These are phyloP conservation scores for Ensete glaucum DNA, from an alignment of 176 grass and related monocot genomes.

Conservation along the genomic window DNA sequence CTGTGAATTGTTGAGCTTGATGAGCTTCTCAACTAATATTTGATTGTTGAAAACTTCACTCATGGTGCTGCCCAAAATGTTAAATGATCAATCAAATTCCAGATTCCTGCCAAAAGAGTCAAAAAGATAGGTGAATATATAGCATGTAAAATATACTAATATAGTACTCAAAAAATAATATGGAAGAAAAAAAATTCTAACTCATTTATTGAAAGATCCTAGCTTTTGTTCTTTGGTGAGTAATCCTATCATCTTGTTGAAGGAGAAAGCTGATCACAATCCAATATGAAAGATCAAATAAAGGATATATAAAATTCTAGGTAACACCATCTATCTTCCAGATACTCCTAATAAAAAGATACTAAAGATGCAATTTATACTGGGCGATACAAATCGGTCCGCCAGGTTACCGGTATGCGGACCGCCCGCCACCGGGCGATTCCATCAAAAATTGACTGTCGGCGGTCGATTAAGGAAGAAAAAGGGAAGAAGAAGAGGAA, in stretches of 20 bases:
- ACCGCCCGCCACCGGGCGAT: no score
- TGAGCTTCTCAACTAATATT: conserved; percentile 68
- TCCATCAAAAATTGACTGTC: no score
- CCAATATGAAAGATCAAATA: no score
- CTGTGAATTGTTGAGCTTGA: conserved; percentile 77
- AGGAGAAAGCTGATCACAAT: not conserved
- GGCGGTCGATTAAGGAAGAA: no score
- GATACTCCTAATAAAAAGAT: no score
- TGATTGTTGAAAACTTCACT: conserved; percentile 64
- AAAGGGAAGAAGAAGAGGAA: no score
- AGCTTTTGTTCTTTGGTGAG: not conserved
- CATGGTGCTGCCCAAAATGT: conserved; percentile 26
- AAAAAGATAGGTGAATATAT: not conserved
- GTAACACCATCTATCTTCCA: no score
- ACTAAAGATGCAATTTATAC: no score
- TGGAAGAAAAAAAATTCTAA: not conserved
- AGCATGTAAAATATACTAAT: not conserved
- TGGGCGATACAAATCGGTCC: no score
- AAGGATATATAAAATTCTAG: no score
- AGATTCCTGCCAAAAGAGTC: conserved; percentile 16
- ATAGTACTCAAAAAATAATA: conserved; percentile 1
- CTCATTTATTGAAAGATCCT: not conserved
- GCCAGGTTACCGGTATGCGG: no score
- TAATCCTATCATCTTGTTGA: not conserved
- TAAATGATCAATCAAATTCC: conserved; percentile 10